Base-by-base conservation (phyloP, 1,139 yeast genomes). In the Taphrina deformans region DNA sequence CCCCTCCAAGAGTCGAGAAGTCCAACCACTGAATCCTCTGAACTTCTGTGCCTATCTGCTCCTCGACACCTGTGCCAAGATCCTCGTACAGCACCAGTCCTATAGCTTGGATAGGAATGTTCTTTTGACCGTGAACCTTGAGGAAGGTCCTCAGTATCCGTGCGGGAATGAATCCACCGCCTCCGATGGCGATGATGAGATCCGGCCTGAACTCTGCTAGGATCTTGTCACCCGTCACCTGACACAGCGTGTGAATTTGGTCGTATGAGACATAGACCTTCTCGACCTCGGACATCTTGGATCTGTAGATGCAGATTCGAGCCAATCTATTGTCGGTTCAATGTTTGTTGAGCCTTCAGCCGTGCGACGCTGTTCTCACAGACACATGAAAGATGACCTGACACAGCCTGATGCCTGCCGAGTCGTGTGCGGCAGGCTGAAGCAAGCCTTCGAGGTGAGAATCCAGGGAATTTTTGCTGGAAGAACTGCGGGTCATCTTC, bases 161-260 rank as follows among this genome's bases (percentile, higher is more conserved):
- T 31, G 98, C 97, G 18, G 98, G 98, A 69, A 92, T 92, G 77
- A 92, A 88, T 4, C 98, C 98, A 72, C 98, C 96, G 69, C 96
- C 96, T 73, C 88, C 59, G 26, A 52, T 63, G 27, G 63, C 64
- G 18, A 63, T 41, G 40, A 92, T 90, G 70, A 90, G 81, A 44
- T 62, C 65, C 35, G 76, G 97, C 73, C 86, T 83, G 76, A 83
- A 86, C 55, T 79, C 81, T 75, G 88, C 83, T 16, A 61, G 60
- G 73, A 91, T 84, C 69, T 82, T 81, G 67, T 80, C 85, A 23
- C 97, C 96, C 29, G 87, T 82, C 74, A 87, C 86, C 78, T 91
- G 96, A 77, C 97, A 92, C 70, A 91, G 83, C 79, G 92, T 95
- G 80, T 92, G 98, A 66, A 92, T 86, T 76, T 89, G 87, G 80